Evolutionary conservation across 1,139 yeast species (phyloP), one percentile per base, ranked within the genome.

Genomic region (Casaregolazyma suthepensis): DNA sequence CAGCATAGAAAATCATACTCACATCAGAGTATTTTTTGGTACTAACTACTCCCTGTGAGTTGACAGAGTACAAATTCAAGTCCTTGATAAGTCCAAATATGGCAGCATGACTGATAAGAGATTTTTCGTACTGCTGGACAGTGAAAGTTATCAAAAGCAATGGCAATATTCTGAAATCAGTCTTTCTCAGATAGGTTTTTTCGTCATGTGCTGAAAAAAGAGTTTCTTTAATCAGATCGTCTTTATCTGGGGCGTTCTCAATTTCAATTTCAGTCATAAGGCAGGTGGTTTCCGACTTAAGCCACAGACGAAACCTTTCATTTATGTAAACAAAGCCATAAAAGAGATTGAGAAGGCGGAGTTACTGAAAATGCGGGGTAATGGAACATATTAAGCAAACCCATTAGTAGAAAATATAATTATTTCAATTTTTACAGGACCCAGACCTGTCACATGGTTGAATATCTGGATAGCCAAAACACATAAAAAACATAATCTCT

Each of bases 1-100:
- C 79, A 54, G 75, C 63, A 56, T 66, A 74, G 23, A 75, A 59
- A 48, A 75, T 68, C 26, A 22, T 22, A 22, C 26, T 22, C 6
- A 22, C 26, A 22, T 22, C 26, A 6, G 26, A 22, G 26, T 22
- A 22, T 22, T 22, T 22, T 22, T 22, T 22, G 6, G 26, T 22
- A 6, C 26, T 22, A 4, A 22, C 26, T 22, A 22, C 26, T 6
- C 26, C 26, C 26, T 22, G 26, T 22, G 26, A 22, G 26, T 22
- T 22, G 26, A 22, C 26, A 4, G 26, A 22, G 6, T 22, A 22
- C 26, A 22, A 6, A 6, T 22, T 22, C 26, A 22, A 22, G 6
- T 22, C 26, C 26, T 22, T 22, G 26, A 22, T 22, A 22, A 22
- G 26, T 22, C 26, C 26, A 22, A 22, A 22, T 22, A 22, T 22